Percentiles rank a stretch among this genome's conserved stretches.
phyloP scores from a whole-genome alignment of 2,329 filamentous ascomycete genomes.

The Aureobasidium leucospermi region DNA sequence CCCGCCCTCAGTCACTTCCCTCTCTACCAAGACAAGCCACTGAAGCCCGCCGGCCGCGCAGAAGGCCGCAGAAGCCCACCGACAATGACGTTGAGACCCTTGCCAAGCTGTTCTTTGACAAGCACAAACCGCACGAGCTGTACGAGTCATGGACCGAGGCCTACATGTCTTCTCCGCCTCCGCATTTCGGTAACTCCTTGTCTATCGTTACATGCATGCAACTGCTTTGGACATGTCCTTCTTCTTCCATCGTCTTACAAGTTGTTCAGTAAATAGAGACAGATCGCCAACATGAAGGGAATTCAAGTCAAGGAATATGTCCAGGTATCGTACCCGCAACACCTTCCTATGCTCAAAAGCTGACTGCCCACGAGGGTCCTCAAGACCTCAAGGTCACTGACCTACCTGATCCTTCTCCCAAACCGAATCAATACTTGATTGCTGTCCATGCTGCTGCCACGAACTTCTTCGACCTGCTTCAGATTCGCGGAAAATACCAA shows the following conservation, averaged over 20 bases:
- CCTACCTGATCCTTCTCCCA: constrained; percentile 67
- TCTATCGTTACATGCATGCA: neutral
- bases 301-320: constrained; percentile 25
- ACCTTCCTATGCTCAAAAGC: neutral
- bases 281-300: neutral
- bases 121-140: neutral
- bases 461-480: constrained; percentile 96
- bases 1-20: neutral
- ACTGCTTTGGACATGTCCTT: neutral
- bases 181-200: neutral
- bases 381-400: constrained; percentile 68
- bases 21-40: neutral
- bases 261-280: neutral
- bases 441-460: constrained; percentile 78
- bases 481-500: constrained; percentile 94
- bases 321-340: constrained; percentile 13
- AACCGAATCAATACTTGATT: constrained; percentile 72
- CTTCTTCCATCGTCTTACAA: neutral
- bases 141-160: constrained; percentile 11
- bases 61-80: constrained; percentile 9
- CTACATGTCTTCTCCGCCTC: neutral
- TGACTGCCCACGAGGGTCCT: constrained; percentile 52
- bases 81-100: neutral
- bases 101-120: neutral
- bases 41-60: neutral